phyloP scores from a whole-genome alignment of 2,329 filamentous ascomycete species.

The Fusarium annulatum region DNA sequence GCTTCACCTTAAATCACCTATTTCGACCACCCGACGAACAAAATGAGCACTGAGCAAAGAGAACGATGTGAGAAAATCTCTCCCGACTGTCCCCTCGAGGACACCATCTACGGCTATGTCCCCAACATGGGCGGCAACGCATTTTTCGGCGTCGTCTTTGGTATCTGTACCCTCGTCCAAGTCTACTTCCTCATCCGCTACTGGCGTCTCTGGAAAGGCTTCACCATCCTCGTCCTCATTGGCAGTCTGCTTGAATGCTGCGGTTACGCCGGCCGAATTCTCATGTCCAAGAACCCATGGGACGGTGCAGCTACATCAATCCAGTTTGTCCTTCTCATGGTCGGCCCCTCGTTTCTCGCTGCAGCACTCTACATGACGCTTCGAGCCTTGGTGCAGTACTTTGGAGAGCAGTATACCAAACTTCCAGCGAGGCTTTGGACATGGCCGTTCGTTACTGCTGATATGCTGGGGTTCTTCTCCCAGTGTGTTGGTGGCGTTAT shows the following conservation, averaged over 20 bases:
- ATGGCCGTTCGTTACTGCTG: neutral
- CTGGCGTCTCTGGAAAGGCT: neutral
- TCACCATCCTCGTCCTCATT: neutral
- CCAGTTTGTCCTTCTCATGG: neutral
- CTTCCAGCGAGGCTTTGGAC: neutral
- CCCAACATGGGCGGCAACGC: neutral
- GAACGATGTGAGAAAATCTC: neutral
- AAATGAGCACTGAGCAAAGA: neutral
- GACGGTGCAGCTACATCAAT: neutral
- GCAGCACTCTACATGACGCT: neutral
- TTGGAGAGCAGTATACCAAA: neutral
- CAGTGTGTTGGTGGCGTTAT: neutral
- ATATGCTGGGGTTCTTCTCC: neutral
- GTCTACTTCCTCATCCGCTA: neutral
- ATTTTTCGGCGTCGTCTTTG: neutral
- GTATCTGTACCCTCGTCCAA: neutral
- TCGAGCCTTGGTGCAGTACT: neutral
- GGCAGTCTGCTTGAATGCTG: neutral
- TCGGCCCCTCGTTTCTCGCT: neutral
- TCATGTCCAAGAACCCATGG: neutral
- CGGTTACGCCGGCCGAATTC: neutral
- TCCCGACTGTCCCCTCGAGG: neutral
- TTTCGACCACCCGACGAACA: fast-evolving
- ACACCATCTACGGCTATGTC: neutral
- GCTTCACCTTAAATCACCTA: fast-evolving